These are phyloP conservation scores for Cyclotella baltica DNA, from an alignment of 108 stramenopile species.

Conservation along the genomic window DNA sequence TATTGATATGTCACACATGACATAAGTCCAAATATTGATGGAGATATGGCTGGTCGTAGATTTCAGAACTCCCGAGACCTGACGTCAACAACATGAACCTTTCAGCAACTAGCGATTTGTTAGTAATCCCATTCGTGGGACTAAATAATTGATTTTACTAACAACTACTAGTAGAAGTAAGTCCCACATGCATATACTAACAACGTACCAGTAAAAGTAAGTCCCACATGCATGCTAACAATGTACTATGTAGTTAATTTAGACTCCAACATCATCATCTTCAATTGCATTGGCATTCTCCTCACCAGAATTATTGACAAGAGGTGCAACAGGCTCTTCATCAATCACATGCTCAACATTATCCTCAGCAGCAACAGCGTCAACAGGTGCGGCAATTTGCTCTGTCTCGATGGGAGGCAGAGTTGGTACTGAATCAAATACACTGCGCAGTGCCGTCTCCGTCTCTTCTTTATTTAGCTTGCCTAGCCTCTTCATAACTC, in stretches of 20 bases:
- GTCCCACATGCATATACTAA: not conserved
- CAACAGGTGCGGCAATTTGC: too few species aligned
- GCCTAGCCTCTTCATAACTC: not conserved
- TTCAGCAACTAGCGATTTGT: slow-evolving; percentile 3
- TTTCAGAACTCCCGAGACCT: too few species aligned
- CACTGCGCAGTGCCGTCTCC: not conserved
- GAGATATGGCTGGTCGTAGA: too few species aligned
- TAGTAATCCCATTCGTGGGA: slow-evolving; percentile 3
- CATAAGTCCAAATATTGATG: too few species aligned
- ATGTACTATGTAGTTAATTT: not conserved
- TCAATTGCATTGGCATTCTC: too few species aligned
- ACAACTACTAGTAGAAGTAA: slow-evolving; percentile 6
- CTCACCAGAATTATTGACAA: too few species aligned
- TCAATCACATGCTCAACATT: too few species aligned
- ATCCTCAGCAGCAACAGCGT: too few species aligned
- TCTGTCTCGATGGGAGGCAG: not conserved
- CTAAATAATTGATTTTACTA: not conserved
- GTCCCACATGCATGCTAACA: not conserved
- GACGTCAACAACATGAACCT: too few species aligned
- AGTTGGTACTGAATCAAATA: not conserved
- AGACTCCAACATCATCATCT: not conserved
- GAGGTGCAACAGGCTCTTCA: too few species aligned
- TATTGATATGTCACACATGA: too few species aligned
- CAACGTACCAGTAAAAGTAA: not conserved
- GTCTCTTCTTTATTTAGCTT: not conserved